Conservation (phyloP, 1,284 basidiomycete species). For the Rhodotorula sp. region DNA sequence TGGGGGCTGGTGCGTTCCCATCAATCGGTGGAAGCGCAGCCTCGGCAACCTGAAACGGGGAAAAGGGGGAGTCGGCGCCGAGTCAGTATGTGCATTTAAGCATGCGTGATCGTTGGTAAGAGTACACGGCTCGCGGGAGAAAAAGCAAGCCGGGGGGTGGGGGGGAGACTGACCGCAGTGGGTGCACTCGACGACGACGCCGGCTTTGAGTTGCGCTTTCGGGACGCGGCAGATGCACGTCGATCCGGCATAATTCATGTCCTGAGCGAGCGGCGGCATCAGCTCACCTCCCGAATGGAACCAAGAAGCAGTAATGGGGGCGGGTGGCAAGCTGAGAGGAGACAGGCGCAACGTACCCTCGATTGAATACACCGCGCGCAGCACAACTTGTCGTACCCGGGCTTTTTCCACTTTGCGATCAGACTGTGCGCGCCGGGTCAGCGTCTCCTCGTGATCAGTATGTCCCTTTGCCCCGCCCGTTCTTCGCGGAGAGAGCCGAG, state of each 20-base stretch:
- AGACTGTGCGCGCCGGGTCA: constrained; percentile 57
- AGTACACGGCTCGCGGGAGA: not conserved
- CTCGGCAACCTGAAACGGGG: constrained; percentile 37
- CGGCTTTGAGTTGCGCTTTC: constrained; percentile 83
- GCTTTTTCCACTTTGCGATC: constrained; percentile 99
- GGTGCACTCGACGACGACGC: constrained; percentile 69
- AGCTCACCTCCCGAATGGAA: too few relatives aligned
- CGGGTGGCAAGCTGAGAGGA: not conserved
- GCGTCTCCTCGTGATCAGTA: not conserved
- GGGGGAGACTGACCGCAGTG: constrained; percentile 41
- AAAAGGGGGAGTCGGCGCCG: not conserved
- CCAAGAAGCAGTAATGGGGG: not conserved
- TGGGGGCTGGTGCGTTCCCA: too few relatives aligned
- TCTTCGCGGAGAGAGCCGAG: not conserved
- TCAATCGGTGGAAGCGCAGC: constrained; percentile 43
- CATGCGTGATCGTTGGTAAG: not conserved
- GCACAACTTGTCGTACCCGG: constrained; percentile 97
- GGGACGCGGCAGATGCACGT: constrained; percentile 98
- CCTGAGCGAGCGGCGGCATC: constrained; percentile 60
- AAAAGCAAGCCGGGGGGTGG: too few relatives aligned
- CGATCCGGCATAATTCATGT: constrained; percentile 99
- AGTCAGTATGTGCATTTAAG: not conserved
- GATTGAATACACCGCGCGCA: constrained; percentile 97
- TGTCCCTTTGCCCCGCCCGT: not conserved
- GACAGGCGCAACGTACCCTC: constrained; percentile 56